Conservation (phyloP, 1,139 yeast species). For the Scheffersomyces cryptocercus region DNA sequence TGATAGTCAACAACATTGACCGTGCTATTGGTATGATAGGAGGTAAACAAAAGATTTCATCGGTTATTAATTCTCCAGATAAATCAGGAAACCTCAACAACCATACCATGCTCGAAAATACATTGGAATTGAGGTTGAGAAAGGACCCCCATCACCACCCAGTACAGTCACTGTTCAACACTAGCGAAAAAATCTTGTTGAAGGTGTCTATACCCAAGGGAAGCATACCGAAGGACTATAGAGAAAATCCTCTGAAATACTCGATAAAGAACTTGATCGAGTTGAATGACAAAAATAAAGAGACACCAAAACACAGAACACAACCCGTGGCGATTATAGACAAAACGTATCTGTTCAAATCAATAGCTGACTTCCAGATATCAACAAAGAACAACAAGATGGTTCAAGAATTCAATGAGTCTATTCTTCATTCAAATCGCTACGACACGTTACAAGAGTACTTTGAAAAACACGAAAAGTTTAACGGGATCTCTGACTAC, state of each 20-base stretch:
- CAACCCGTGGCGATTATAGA: slow-evolving; percentile 70
- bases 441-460: slow-evolving; percentile 41
- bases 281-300: slow-evolving; percentile 14
- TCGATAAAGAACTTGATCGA: slow-evolving; percentile 54
- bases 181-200: slow-evolving; percentile 63
- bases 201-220: slow-evolving; percentile 70
- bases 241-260: slow-evolving; percentile 39
- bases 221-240: slow-evolving; percentile 42
- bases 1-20: slow-evolving; percentile 61
- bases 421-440: slow-evolving; percentile 26
- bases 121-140: slow-evolving; percentile 66
- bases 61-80: slow-evolving; percentile 33
- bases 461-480: slow-evolving; percentile 38
- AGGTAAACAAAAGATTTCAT: slow-evolving; percentile 53
- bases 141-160: slow-evolving; percentile 84
- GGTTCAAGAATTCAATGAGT: slow-evolving; percentile 32
- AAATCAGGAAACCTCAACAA: slow-evolving; percentile 10
- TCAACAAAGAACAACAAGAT: slow-evolving; percentile 58
- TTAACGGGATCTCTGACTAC: slow-evolving; percentile 35
- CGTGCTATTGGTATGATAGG: slow-evolving; percentile 79
- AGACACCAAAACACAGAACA: slow-evolving; percentile 32
- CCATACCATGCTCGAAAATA: slow-evolving; percentile 22
- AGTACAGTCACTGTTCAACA: slow-evolving; percentile 52
- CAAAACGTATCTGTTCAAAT: slow-evolving; percentile 75
- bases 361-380: slow-evolving; percentile 86